phyloP scores from a whole-genome alignment of 2,329 filamentous ascomycete species.

The Diplodia sapinea region DNA sequence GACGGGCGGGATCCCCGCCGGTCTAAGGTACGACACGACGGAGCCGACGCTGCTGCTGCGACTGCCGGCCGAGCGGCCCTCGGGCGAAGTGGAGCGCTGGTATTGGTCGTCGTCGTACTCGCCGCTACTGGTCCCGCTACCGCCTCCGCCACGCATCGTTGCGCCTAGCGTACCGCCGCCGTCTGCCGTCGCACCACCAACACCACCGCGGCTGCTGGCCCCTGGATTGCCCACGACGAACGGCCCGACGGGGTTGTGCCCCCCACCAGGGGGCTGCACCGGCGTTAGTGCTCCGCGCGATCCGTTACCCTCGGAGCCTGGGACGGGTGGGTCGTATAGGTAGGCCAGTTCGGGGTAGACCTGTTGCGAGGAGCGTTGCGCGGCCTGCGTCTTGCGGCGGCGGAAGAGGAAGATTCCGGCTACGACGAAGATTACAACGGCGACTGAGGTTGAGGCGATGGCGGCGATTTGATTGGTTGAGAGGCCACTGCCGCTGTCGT shows the following conservation, averaged over 20 bases:
- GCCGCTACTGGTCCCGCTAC: neutral
- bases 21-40: neutral
- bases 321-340: constrained; percentile 42
- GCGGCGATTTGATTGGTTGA: constrained; percentile 44
- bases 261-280: neutral
- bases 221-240: constrained; percentile 6
- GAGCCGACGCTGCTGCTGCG: constrained; percentile 16
- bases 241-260: neutral
- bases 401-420: constrained; percentile 44
- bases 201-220: neutral
- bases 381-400: constrained; percentile 36
- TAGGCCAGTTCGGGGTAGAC: constrained; percentile 44
- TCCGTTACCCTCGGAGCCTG: neutral
- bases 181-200: neutral
- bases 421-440: constrained; percentile 43
- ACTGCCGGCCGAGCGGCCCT: neutral
- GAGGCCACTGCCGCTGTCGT: constrained; percentile 33
- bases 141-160: neutral
- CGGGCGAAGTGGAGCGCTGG: neutral
- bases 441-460: constrained; percentile 43
- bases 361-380: constrained; percentile 34
- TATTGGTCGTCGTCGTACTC: neutral
- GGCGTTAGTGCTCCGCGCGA: neutral
- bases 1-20: constrained; percentile 4
- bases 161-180: neutral